These are phyloP conservation scores for Globisporangium lucens DNA, from an alignment of 352 stramenopile genomes.

Conservation along the genomic window DNA sequence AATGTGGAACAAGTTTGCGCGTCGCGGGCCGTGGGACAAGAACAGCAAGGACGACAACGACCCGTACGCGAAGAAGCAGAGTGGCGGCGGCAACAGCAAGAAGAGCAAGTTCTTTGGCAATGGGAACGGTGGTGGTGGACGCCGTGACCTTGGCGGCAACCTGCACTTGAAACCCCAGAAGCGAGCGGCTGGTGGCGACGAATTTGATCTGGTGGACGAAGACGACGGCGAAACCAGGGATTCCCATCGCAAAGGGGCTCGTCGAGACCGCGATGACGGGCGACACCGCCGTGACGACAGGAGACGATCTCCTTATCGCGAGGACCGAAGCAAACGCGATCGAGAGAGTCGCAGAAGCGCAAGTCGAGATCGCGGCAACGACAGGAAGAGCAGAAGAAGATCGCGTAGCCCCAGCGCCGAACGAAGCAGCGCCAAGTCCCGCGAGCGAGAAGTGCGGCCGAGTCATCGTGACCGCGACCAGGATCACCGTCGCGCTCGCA, in stretches of 20 bases:
- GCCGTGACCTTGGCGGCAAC: neutral
- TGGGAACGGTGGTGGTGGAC: slow-evolving; percentile 7
- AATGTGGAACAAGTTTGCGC: slow-evolving; percentile 92
- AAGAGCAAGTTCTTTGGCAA: slow-evolving; percentile 24
- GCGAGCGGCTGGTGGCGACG: slow-evolving; percentile 7
- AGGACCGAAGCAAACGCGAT: slow-evolving; percentile 2
- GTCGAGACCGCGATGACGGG: slow-evolving; percentile 1
- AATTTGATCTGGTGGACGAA: slow-evolving; percentile 18
- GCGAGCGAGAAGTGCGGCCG: neutral
- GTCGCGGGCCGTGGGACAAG: slow-evolving; percentile 46
- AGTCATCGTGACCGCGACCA: slow-evolving; percentile 3
- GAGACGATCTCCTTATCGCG: slow-evolving; percentile 14
- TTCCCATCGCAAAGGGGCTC: neutral
- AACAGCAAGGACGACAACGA: slow-evolving; percentile 29
- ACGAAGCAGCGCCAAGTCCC: slow-evolving; percentile 5
- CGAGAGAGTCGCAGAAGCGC: neutral
- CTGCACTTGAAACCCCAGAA: slow-evolving; percentile 44
- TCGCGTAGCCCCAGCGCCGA: slow-evolving; percentile 5
- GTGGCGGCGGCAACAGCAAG: neutral
- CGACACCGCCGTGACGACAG: slow-evolving; percentile 8
- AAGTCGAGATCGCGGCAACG: slow-evolving; percentile 7
- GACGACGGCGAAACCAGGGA: slow-evolving; percentile 1
- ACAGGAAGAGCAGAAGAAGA: slow-evolving; percentile 8
- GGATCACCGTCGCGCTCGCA: slow-evolving; percentile 9
- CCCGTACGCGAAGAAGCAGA: neutral